Conservation (phyloP, 352 stramenopile genomes). For the Pythium scleroteichum region DNA sequence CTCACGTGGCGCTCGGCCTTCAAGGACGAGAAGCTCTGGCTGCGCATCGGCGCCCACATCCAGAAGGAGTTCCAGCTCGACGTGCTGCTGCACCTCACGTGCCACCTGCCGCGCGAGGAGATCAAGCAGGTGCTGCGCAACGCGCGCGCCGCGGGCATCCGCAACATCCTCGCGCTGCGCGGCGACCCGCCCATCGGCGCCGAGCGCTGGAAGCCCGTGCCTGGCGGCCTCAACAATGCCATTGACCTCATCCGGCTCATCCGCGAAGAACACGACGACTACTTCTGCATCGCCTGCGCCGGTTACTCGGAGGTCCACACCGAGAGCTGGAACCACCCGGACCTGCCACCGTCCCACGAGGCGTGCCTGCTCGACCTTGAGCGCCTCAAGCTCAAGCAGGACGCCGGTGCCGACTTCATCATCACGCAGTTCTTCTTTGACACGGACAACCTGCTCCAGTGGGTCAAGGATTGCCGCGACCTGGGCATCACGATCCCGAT, state of each 20-base stretch:
- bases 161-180: slow-evolving; percentile 98
- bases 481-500: slow-evolving; percentile 95
- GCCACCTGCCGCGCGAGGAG: slow-evolving; percentile 66
- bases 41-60: slow-evolving; percentile 87
- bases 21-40: slow-evolving; percentile 88
- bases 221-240: slow-evolving; percentile 92
- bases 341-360: slow-evolving; percentile 78
- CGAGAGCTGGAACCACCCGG: slow-evolving; percentile 83
- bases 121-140: slow-evolving; percentile 68
- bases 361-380: slow-evolving; percentile 90
- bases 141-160: slow-evolving; percentile 87
- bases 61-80: slow-evolving; percentile 87
- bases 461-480: slow-evolving; percentile 92
- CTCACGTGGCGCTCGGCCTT: slow-evolving; percentile 90
- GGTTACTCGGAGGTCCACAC: slow-evolving; percentile 96
- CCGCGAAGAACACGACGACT: slow-evolving; percentile 93
- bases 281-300: slow-evolving; percentile 97
- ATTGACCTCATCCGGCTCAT: slow-evolving; percentile 98
- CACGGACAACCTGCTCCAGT: slow-evolving; percentile 94
- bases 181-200: slow-evolving; percentile 95
- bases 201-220: slow-evolving; percentile 78
- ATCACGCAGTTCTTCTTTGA: slow-evolving; percentile 99
- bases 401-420: slow-evolving; percentile 98
- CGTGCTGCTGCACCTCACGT: slow-evolving; percentile 81
- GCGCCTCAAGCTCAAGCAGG: slow-evolving; percentile 97